phyloP scores from a whole-genome alignment of 495 filamentous ascomycete species.

The Clavariopsis aquatica region DNA sequence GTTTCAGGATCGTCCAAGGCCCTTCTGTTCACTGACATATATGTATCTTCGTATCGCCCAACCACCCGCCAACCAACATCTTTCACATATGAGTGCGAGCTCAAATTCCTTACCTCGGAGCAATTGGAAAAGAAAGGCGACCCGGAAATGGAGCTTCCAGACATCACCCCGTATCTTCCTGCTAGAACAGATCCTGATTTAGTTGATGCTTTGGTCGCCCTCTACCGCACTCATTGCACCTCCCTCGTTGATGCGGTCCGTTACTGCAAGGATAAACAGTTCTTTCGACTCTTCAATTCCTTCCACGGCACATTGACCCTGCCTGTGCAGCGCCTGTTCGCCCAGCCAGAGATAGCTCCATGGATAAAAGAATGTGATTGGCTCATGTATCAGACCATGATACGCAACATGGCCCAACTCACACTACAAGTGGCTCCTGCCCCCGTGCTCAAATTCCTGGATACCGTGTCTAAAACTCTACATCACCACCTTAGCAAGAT shows the following conservation, averaged over 20 bases:
- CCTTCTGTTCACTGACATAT: constrained; percentile 45
- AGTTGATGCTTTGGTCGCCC: constrained; percentile 74
- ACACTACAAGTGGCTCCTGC: constrained; percentile 87
- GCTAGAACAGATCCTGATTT: constrained; percentile 75
- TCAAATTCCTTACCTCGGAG: constrained; percentile 63
- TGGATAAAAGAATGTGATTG: constrained; percentile 97
- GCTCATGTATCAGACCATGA: constrained; percentile 94
- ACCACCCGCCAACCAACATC: constrained; percentile 25
- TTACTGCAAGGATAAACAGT: constrained; percentile 90
- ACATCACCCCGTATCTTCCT: constrained; percentile 75
- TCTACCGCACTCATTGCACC: constrained; percentile 93
- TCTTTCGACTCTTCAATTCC: constrained; percentile 91
- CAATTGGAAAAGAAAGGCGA: constrained; percentile 49
- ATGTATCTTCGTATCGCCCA: constrained; percentile 31
- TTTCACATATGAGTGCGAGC: constrained; percentile 53
- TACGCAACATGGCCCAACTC: constrained; percentile 79
- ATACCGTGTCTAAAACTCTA: constrained; percentile 77
- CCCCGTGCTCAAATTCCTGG: constrained; percentile 76
- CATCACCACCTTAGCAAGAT: constrained; percentile 74
- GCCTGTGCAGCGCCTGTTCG: constrained; percentile 92
- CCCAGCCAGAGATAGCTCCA: constrained; percentile 73
- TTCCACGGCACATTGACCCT: constrained; percentile 95
- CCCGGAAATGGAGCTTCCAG: constrained; percentile 72
- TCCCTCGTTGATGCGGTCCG: constrained; percentile 92
- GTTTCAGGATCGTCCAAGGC: constrained; percentile 35